Conservation (phyloP, 352 stramenopile species). For the Phytophthora chlamydospora region DNA sequence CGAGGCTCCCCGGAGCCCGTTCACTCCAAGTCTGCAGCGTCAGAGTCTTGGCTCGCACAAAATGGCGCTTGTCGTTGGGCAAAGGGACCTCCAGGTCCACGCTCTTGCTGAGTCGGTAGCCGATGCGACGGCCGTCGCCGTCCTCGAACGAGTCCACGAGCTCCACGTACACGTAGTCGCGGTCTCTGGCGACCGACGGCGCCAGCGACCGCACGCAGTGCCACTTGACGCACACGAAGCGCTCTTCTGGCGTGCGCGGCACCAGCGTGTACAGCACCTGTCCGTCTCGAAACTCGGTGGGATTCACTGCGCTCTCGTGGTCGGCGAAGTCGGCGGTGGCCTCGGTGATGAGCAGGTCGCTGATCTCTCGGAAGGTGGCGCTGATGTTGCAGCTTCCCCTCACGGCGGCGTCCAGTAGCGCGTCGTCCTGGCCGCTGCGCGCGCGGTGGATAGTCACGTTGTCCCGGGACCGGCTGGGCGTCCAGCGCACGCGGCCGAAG, state of each 20-base stretch:
- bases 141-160: slow-evolving; percentile 82
- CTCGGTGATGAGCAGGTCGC: slow-evolving; percentile 81
- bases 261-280: slow-evolving; percentile 78
- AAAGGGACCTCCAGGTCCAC: slow-evolving; percentile 67
- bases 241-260: slow-evolving; percentile 62
- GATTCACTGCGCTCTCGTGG: slow-evolving; percentile 70
- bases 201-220: slow-evolving; percentile 77
- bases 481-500: slow-evolving; percentile 77
- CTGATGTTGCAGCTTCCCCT: slow-evolving; percentile 76
- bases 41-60: slow-evolving; percentile 77
- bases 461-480: slow-evolving; percentile 64
- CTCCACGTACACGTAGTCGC: slow-evolving; percentile 87
- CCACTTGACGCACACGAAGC: slow-evolving; percentile 86
- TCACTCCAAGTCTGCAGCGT: slow-evolving; percentile 78
- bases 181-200: slow-evolving; percentile 73
- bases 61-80: slow-evolving; percentile 56
- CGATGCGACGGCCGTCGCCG: slow-evolving; percentile 61
- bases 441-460: slow-evolving; percentile 77
- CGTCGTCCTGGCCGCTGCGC: slow-evolving; percentile 57
- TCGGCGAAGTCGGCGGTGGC: slow-evolving; percentile 65
- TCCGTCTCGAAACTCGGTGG: slow-evolving; percentile 79
- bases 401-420: slow-evolving; percentile 71
- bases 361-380: slow-evolving; percentile 76
- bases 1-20: slow-evolving; percentile 58
- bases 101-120: slow-evolving; percentile 78